Conservation (phyloP, 768 basidiomycete species). For the Leccinum incarnatum region DNA sequence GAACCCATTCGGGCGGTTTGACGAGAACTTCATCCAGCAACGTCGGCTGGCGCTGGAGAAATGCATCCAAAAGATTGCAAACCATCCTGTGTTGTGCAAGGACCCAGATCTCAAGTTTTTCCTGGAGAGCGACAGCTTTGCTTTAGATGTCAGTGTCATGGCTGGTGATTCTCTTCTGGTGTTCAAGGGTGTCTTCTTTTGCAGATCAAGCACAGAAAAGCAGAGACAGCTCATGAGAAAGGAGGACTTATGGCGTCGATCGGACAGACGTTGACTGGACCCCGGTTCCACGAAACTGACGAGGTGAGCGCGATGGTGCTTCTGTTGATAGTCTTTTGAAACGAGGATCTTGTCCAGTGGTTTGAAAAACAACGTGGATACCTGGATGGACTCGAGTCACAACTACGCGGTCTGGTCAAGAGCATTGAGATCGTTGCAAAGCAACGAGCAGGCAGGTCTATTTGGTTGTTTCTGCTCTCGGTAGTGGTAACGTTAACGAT, state of each 20-base stretch:
- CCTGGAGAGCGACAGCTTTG: conserved; percentile 89
- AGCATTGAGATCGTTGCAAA: conserved; percentile 84
- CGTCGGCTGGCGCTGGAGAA: conserved; percentile 81
- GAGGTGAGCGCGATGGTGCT: conserved; percentile 47
- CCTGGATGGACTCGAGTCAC: conserved; percentile 87
- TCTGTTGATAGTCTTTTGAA: not conserved
- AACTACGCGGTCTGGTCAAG: conserved; percentile 82
- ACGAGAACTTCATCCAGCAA: conserved; percentile 86
- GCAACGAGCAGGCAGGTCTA: conserved; percentile 64
- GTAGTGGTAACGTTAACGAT: not conserved
- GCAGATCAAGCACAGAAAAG: conserved; percentile 86
- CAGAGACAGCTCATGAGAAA: conserved; percentile 71
- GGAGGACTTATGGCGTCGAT: conserved; percentile 84
- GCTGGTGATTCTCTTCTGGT: not conserved
- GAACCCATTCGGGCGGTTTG: conserved; percentile 89
- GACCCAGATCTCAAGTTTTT: conserved; percentile 88
- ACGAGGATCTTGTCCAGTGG: conserved; percentile 56
- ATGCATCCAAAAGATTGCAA: conserved; percentile 89
- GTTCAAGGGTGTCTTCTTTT: not conserved
- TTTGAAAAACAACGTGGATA: conserved; percentile 85
- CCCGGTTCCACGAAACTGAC: conserved; percentile 85
- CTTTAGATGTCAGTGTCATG: conserved; percentile 68
- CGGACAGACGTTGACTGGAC: conserved; percentile 74
- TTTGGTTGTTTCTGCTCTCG: not conserved
- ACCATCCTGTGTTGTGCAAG: conserved; percentile 86